Evolutionary conservation across 83 land plant species (phyloP), one percentile per base, ranked within the genome.

Genomic region (Picea engelmannii): DNA sequence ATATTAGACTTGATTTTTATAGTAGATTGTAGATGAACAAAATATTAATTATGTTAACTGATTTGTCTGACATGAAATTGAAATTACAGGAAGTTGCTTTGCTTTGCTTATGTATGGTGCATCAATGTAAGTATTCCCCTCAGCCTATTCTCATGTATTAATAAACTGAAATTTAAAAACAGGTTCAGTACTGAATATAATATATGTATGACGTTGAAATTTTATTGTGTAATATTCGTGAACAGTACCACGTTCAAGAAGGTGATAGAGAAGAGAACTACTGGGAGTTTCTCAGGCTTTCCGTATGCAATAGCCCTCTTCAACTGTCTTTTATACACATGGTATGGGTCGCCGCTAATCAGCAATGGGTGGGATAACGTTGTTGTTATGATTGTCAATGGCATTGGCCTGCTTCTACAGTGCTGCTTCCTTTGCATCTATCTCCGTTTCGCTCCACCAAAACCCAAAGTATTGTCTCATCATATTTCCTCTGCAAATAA

Each of bases 341-440:
- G 89, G 90, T 92, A 92, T 81, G 92, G 90, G 6, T 77, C 85
- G 49, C 94, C 94, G 5, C 69, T 89, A 5, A 91, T 92, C 12
- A 91, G 90, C 79, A 20, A 25, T 75, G 62, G 67, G 62, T 86
- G 88, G 90, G 89, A 89, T 78, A 89, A 89, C 80, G 66, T 63
- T 2, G 35, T 31, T 31, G 35, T 31, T 31, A 31, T 31, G 35
- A 2, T 2, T 31, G 35, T 31, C 35, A 89, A 92, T 78, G 90
- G 85, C 31, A 6, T 84, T 5, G 94, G 92, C 23, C 83, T 87
- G 42, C 44, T 92, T 13, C 82, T 92, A 9, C 88, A 92, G 86
- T 1, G 75, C 67, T 82, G 85, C 61, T 92, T 87, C 87, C 81
- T 92, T 21, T 6, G 55, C 31, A 87, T 89, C 11, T 92, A 84